Conservation (phyloP, 73 alveolate genomes). For the Paramecium sonneborni region DNA sequence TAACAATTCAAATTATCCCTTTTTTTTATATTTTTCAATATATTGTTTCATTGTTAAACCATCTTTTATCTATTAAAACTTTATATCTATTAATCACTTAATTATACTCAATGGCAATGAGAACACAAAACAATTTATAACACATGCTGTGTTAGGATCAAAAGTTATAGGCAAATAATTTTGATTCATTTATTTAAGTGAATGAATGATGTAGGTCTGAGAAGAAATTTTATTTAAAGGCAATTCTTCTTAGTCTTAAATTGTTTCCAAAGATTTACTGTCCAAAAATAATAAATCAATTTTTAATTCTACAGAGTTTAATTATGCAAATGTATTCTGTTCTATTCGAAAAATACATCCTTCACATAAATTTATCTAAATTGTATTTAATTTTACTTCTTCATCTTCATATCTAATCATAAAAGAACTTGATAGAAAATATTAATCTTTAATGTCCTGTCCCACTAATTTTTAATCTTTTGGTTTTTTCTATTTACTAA, state of each 20-base stretch:
- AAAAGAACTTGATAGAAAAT: neutral
- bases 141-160: neutral
- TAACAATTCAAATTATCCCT: neutral
- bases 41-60: neutral
- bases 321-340: neutral
- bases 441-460: neutral
- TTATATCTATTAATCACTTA: neutral
- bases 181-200: neutral
- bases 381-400: neutral
- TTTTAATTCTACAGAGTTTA: neutral
- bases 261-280: neutral
- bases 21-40: neutral
- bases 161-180: neutral
- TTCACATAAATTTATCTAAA: neutral
- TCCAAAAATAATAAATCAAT: neutral
- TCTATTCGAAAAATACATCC: conserved; percentile 28
- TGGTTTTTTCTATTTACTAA: neutral
- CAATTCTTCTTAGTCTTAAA: neutral
- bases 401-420: conserved; percentile 48
- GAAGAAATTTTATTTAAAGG: neutral
- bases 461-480: neutral
- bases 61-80: neutral
- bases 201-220: neutral
- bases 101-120: conserved; percentile 26
- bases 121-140: neutral